A percentile compares a stretch with the other conserved stretches of the same genome.
These are phyloP conservation scores for Draba incana DNA, from an alignment of 345 rosid genomes.

Conservation along the genomic window DNA sequence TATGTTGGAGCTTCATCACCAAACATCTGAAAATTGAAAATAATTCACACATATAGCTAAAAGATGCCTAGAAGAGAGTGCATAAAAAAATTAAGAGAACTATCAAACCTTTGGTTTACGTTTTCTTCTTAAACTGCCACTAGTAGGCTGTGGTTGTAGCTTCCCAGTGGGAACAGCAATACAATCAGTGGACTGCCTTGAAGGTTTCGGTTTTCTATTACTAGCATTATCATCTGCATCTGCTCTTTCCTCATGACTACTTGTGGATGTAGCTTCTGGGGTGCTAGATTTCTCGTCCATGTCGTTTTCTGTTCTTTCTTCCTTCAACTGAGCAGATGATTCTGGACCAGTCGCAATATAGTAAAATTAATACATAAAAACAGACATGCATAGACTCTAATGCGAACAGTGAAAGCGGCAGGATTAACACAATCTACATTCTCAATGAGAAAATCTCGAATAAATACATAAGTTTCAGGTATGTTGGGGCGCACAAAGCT, in stretches of 20 bases:
- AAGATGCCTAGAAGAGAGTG: slow-evolving; percentile 16
- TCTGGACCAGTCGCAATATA: slow-evolving; percentile 50
- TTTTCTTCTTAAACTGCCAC: slow-evolving; percentile 56
- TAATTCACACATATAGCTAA: slow-evolving; percentile 28
- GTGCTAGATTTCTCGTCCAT: slow-evolving; percentile 55
- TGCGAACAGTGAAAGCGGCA: slow-evolving; percentile 13
- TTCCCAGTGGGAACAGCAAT: slow-evolving; percentile 50
- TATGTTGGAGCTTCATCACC: slow-evolving; percentile 49
- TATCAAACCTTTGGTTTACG: slow-evolving; percentile 44
- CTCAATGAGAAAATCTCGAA: slow-evolving; percentile 23
- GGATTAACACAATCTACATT: slow-evolving; percentile 16
- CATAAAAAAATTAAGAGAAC: slow-evolving; percentile 18
- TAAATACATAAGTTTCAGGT: slow-evolving; percentile 8
- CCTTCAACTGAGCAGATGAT: slow-evolving; percentile 70
- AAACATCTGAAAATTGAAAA: slow-evolving; percentile 50
- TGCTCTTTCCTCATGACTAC: slow-evolving; percentile 48
- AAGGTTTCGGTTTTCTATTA: slow-evolving; percentile 56
- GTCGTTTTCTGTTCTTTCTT: slow-evolving; percentile 53
- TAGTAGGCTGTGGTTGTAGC: slow-evolving; percentile 44
- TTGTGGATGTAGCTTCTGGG: slow-evolving; percentile 59
- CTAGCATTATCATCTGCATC: slow-evolving; percentile 48
- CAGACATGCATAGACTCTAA: slow-evolving; percentile 12
- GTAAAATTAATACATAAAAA: neutral
- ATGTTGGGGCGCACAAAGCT: slow-evolving; percentile 21
- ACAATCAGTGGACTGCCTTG: slow-evolving; percentile 47